Percentiles rank a stretch among this genome's conserved stretches.
phyloP scores from a whole-genome alignment of 345 rosid genomes.

The Rhodomyrtus tomentosa region DNA sequence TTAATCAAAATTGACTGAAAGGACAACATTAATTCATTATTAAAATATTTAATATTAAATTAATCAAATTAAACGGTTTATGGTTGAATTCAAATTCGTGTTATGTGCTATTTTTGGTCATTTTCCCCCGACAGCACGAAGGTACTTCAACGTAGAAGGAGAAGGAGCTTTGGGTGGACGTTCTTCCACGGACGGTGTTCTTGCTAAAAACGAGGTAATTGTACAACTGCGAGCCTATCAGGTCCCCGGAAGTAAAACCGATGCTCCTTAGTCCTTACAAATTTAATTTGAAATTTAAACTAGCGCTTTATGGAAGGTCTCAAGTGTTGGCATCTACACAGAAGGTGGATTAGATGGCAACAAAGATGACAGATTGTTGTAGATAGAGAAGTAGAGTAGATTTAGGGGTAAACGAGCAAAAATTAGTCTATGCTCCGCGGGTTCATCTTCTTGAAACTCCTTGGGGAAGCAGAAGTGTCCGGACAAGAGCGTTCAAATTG shows the following conservation, averaged over 20 bases:
- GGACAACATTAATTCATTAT: rapidly evolving
- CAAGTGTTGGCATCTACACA: neutral
- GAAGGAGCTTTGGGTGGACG: neutral
- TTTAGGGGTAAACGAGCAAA: neutral
- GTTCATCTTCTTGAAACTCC: neutral
- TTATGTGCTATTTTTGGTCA: neutral
- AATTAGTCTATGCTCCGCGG: neutral
- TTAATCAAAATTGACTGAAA: neutral
- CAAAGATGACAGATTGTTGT: neutral
- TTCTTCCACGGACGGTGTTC: neutral
- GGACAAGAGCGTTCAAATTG: neutral
- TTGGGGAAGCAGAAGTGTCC: too few species aligned
- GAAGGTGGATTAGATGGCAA: neutral
- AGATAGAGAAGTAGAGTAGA: neutral
- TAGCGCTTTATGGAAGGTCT: neutral
- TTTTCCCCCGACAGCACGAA: neutral
- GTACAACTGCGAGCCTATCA: neutral
- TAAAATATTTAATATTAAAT: neutral
- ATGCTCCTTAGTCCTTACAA: neutral
- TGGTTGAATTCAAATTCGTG: rapidly evolving
- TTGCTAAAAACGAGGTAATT: neutral
- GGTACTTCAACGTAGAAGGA: neutral
- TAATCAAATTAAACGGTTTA: neutral
- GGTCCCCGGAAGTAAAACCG: neutral
- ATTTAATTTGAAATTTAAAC: neutral